phyloP scores from a whole-genome alignment of 2,329 filamentous ascomycete genomes.

The Venturia oleaginea region DNA sequence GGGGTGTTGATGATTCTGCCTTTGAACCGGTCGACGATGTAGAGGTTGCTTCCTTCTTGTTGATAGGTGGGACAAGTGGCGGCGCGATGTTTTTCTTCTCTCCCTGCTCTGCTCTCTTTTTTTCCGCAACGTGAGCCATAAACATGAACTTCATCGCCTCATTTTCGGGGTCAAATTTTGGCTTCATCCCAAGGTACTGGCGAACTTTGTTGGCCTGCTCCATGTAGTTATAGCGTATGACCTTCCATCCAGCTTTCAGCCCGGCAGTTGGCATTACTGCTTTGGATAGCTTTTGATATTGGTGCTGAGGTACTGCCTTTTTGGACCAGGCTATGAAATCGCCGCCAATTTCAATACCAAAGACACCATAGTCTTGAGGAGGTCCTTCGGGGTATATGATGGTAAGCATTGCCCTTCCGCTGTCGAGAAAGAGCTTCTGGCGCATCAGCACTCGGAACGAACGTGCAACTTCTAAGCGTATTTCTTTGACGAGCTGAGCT shows the following conservation, averaged over 20 bases:
- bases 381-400: slow-evolving; percentile 39
- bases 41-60: not conserved
- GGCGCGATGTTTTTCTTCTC: not conserved
- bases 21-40: not conserved
- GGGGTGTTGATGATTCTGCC: not conserved
- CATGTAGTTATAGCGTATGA: slow-evolving; percentile 25
- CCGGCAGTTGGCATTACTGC: slow-evolving; percentile 30
- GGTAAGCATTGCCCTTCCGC: slow-evolving; percentile 40
- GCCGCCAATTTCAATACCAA: slow-evolving; percentile 32
- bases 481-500: slow-evolving; percentile 29
- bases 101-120: not conserved
- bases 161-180: not conserved
- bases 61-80: not conserved
- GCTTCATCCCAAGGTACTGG: slow-evolving; percentile 21
- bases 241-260: slow-evolving; percentile 26
- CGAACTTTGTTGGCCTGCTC: slow-evolving; percentile 29
- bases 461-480: slow-evolving; percentile 24
- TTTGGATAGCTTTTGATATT: slow-evolving; percentile 31
- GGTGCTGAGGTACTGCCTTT: slow-evolving; percentile 29
- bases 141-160: not conserved
- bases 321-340: slow-evolving; percentile 33
- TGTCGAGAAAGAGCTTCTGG: slow-evolving; percentile 30
- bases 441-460: slow-evolving; percentile 20
- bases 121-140: not conserved
- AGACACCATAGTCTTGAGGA: slow-evolving; percentile 39